A percentile compares a stretch with the other conserved stretches of the same genome.
These are phyloP conservation scores for Canavalia ensiformis DNA, from an alignment of 306 rosid genomes.

Conservation along the genomic window DNA sequence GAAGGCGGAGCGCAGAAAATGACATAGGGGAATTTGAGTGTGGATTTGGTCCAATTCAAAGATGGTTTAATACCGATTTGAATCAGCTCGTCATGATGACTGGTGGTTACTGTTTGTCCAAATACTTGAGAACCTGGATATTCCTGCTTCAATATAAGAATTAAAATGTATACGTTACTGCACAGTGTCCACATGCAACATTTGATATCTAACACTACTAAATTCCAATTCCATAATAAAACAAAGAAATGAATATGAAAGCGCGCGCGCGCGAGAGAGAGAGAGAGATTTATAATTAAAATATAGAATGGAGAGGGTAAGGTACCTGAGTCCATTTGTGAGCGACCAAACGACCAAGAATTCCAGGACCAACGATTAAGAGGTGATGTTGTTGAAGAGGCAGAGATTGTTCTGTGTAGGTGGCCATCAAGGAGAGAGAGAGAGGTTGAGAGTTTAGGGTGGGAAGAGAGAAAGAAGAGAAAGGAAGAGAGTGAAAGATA, in stretches of 20 bases:
- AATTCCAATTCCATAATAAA: constrained; percentile 37
- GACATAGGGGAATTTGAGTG: constrained; percentile 71
- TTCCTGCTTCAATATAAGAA: constrained; percentile 60
- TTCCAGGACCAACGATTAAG: constrained; percentile 92
- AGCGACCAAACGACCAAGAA: constrained; percentile 93
- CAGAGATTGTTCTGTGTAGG: constrained; percentile 48
- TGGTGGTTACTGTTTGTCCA: constrained; percentile 81
- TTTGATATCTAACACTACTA: not conserved
- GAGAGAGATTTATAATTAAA: not conserved
- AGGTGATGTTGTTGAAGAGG: constrained; percentile 67
- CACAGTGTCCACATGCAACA: no score
- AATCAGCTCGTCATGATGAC: constrained; percentile 86
- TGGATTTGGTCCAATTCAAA: constrained; percentile 66
- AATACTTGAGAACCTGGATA: constrained; percentile 74
- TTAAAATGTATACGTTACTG: not conserved
- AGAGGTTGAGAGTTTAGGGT: constrained; percentile 23
- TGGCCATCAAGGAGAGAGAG: constrained; percentile 58
- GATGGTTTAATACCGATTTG: constrained; percentile 76
- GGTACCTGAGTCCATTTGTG: constrained; percentile 84
- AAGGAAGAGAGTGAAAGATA: constrained; percentile 4
- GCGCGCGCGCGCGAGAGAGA: no score
- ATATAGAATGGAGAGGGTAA: not conserved
- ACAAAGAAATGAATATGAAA: no score
- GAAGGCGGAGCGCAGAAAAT: constrained; percentile 95
- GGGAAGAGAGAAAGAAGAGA: constrained; percentile 18